Percentiles rank a stretch among this genome's conserved stretches.
These are phyloP conservation scores for Triticum urartu DNA, from an alignment of 176 grass and related monocot genomes.

Conservation along the genomic window DNA sequence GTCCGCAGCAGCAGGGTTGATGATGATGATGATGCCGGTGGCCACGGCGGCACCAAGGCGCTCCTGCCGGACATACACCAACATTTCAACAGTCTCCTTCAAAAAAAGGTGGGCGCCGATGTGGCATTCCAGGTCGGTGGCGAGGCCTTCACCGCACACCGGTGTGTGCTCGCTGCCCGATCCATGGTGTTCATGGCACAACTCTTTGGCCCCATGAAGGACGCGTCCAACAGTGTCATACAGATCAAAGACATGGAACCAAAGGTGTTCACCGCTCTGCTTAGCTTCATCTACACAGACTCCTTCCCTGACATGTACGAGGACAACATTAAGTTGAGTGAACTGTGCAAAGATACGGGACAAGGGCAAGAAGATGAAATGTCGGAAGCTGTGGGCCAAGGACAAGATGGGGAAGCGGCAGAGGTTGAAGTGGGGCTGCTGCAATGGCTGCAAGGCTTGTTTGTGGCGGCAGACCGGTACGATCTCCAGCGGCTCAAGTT, in stretches of 20 bases:
- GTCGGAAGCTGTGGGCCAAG: not conserved
- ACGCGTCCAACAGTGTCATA: too few relatives aligned
- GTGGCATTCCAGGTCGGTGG: too few relatives aligned
- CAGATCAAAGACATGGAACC: too few relatives aligned
- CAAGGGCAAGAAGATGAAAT: not conserved
- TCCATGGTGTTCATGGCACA: too few relatives aligned
- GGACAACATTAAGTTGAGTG: not conserved
- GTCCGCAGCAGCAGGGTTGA: too few relatives aligned
- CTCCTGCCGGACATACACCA: too few relatives aligned
- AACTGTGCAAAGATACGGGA: not conserved
- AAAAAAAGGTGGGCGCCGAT: not conserved
- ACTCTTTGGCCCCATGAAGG: too few relatives aligned
- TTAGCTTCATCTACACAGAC: not conserved
- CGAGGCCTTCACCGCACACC: not conserved
- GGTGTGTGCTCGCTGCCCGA: not conserved
- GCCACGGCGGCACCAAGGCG: too few relatives aligned
- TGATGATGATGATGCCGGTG: too few relatives aligned
- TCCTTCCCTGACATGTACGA: not conserved
- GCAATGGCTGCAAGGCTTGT: not conserved
- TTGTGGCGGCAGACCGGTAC: not conserved
- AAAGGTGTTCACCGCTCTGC: not conserved
- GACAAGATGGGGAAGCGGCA: not conserved
- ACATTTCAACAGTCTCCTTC: not conserved
- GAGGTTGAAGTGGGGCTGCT: not conserved
- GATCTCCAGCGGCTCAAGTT: not conserved